Evolutionary conservation across 371 early-diverging fungal genomes (phyloP).

Genomic region (Choanephora cucurbitarum): DNA sequence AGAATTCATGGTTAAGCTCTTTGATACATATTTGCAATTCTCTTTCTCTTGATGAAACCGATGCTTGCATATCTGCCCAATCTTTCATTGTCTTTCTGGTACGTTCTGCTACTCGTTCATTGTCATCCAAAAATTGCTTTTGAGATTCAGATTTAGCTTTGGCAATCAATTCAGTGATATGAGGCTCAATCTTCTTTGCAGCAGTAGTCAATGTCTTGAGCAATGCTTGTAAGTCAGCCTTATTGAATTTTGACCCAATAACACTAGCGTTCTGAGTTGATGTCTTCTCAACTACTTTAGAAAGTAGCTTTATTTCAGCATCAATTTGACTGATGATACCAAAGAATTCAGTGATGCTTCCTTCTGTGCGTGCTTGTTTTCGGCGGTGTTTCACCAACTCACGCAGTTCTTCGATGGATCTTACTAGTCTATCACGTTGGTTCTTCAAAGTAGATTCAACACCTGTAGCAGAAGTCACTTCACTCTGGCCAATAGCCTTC

Average conservation of each 20-base stretch:
- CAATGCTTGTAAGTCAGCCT: slow-evolving; percentile 50
- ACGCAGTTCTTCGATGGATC: slow-evolving; percentile 37
- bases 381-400: slow-evolving; percentile 35
- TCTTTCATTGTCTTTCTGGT: slow-evolving; percentile 47
- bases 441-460: slow-evolving; percentile 36
- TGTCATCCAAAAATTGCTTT: slow-evolving; percentile 46
- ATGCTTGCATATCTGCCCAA: slow-evolving; percentile 41
- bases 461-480: slow-evolving; percentile 14
- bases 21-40: slow-evolving; percentile 45
- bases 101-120: slow-evolving; percentile 49
- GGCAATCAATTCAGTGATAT: slow-evolving; percentile 22
- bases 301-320: slow-evolving; percentile 30
- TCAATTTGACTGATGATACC: slow-evolving; percentile 49
- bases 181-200: slow-evolving; percentile 35
- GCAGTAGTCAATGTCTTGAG: slow-evolving; percentile 38
- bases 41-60: slow-evolving; percentile 32
- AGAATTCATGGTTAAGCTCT: slow-evolving; percentile 48
- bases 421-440: slow-evolving; percentile 34
- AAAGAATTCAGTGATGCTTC: slow-evolving; percentile 46
- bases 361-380: slow-evolving; percentile 44
- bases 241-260: slow-evolving; percentile 38
- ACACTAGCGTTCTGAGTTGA: slow-evolving; percentile 40
- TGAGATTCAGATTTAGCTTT: slow-evolving; percentile 41
- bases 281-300: slow-evolving; percentile 33
- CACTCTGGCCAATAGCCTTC: slow-evolving; percentile 9